A percentile compares a stretch with the other conserved stretches of the same genome.
These are phyloP conservation scores for Hypoxylon crocopeplum DNA, from an alignment of 495 filamentous ascomycete genomes.

Conservation along the genomic window DNA sequence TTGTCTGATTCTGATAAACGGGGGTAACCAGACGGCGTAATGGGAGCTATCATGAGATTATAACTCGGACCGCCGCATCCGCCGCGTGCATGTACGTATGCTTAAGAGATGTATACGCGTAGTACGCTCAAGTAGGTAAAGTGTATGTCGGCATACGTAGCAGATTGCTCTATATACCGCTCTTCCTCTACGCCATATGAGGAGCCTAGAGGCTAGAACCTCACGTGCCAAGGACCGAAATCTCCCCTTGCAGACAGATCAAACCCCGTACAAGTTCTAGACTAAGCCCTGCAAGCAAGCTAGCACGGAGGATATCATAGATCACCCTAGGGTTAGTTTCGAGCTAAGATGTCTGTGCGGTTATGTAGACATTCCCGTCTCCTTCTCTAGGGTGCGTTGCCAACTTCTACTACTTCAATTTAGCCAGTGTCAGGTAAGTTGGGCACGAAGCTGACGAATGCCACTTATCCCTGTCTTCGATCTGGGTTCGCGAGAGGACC, in stretches of 20 bases:
- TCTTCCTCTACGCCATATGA: no score
- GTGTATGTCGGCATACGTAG: no score
- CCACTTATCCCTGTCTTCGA: conserved; percentile 21
- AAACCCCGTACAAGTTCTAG: conserved; percentile 16
- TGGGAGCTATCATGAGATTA: conserved; percentile 1
- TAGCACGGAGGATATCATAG: conserved; percentile 7
- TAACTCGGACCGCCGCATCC: conserved; percentile 8
- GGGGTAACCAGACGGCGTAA: no score
- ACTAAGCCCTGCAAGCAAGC: conserved; percentile 4
- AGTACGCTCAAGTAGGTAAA: no score
- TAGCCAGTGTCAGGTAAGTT: conserved; percentile 14
- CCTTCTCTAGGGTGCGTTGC: conserved; percentile 15
- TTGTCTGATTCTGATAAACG: background rate
- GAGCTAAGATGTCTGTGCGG: background rate
- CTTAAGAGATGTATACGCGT: background rate
- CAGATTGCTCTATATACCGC: no score
- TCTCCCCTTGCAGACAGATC: conserved; percentile 33
- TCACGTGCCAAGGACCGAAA: conserved; percentile 29
- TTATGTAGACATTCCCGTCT: conserved; percentile 1
- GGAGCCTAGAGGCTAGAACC: conserved; percentile 12
- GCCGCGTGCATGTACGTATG: background rate
- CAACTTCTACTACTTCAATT: conserved; percentile 19
- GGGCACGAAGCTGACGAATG: conserved; percentile 4
- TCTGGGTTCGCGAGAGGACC: background rate
- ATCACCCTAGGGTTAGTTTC: background rate